These are phyloP conservation scores for Blastomyces silverae DNA, from an alignment of 2,329 filamentous ascomycete species.

Conservation along the genomic window DNA sequence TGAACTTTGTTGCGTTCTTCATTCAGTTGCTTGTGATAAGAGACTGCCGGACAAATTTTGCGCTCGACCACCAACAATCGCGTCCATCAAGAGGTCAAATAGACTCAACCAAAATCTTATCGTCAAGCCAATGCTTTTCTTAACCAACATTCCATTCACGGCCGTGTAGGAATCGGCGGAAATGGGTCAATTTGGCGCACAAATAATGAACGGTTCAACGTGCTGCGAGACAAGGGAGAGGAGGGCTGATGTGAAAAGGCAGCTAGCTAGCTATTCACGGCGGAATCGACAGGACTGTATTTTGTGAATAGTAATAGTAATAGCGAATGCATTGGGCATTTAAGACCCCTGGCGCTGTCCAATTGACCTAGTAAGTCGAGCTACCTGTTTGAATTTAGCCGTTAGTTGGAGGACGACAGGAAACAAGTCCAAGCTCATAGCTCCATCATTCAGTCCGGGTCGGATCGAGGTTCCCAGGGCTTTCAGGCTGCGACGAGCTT, in stretches of 20 bases:
- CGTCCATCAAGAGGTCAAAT: background rate
- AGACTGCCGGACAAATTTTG: background rate
- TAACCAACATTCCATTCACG: background rate
- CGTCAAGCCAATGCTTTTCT: background rate
- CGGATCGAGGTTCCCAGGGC: background rate
- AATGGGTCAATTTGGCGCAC: background rate
- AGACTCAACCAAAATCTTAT: background rate
- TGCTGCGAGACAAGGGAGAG: background rate
- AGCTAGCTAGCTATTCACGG: background rate
- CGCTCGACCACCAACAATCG: background rate
- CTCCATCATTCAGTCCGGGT: background rate
- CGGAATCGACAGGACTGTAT: background rate
- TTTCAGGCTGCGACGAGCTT: background rate
- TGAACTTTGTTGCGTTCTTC: background rate
- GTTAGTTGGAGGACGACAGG: background rate
- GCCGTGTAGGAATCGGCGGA: background rate
- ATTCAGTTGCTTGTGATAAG: background rate
- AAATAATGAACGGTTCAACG: background rate
- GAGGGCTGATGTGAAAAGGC: background rate
- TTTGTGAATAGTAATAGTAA: background rate
- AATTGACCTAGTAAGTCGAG: background rate
- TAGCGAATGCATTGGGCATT: background rate
- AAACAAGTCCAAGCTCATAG: background rate
- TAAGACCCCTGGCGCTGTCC: constrained; percentile 2
- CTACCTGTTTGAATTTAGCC: background rate